Base-by-base conservation (phyloP, 1,284 basidiomycete species). In the Boletus sp. region DNA sequence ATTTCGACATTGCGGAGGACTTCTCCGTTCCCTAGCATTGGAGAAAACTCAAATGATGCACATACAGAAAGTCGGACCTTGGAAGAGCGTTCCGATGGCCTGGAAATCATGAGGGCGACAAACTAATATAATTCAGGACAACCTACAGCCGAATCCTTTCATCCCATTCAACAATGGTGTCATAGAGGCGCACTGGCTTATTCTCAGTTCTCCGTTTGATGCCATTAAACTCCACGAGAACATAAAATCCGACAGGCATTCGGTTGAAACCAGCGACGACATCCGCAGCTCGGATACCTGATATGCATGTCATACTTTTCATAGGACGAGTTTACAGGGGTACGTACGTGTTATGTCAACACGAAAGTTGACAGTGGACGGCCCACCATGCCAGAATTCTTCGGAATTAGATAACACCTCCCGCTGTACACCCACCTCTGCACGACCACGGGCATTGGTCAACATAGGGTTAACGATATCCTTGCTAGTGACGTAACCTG, bases 161-260 rank as follows among this genome's bases (percentile, higher is more conserved):
- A 5, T 50, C 30, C 58, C 57, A 58, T 13, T 58, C 38, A 10
- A 59, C 17, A 8, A 41, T 3, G 16, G 16, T 26, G 3, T 44
- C 42, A 8, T 48, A 5, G 1, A 49, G 27, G 6, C 6, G n/a
- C 14, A 34, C 36, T 0, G 41, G 29, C 23, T 59, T 57, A 5
- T 33, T 44, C 7, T 32, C 0, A 4, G 57, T 61, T 19, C 39
- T 50, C n/a, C 25, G 36, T 29, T 30, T 26, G 1, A 12, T 30
- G 2, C 32, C 32, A 12, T 12, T 32, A 5, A 40, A 44, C 8
- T 49, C 19, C 8, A 58, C 17, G 0, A 36, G 20, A 10, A 60
- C 38, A 45, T 47, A 51, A n/a, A 57, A 50, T 5, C 57, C 59
- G 2, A 49, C 20, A 8, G 53, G 57, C 29, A 59, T 46, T 20